These are phyloP conservation scores for Cylindrotheca closterium DNA, from an alignment of 108 stramenopile species.

Conservation along the genomic window DNA sequence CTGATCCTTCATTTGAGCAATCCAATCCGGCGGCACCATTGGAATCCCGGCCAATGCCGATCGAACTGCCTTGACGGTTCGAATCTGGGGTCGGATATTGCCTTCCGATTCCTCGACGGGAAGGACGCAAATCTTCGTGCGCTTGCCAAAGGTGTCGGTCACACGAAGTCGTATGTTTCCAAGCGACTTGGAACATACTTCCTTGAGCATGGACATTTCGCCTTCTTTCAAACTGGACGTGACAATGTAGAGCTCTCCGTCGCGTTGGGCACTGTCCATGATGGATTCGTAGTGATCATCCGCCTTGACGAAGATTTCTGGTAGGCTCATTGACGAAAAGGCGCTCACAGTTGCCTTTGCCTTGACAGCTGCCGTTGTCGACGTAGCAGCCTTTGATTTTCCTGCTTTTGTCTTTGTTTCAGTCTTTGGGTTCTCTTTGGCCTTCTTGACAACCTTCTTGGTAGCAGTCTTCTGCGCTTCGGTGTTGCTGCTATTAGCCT, in stretches of 20 bases:
- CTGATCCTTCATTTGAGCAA: constrained; percentile 15
- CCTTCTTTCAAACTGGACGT: constrained; percentile 57
- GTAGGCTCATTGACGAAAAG: not conserved
- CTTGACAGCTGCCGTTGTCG: not conserved
- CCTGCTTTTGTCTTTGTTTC: not conserved
- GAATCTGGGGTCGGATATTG: constrained; percentile 40
- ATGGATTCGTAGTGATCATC: constrained; percentile 19
- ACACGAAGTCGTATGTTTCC: constrained; percentile 46
- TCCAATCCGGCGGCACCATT: constrained; percentile 71
- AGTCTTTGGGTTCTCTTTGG: not conserved
- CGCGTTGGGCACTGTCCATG: constrained; percentile 11
- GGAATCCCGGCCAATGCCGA: constrained; percentile 72
- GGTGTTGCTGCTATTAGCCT: not conserved
- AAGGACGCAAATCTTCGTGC: constrained; percentile 63
- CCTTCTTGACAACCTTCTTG: not conserved
- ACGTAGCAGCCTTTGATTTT: not conserved
- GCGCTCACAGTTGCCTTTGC: not conserved
- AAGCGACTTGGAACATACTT: constrained; percentile 40
- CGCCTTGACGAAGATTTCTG: constrained; percentile 17
- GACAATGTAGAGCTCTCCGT: constrained; percentile 31
- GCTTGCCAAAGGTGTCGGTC: constrained; percentile 52
- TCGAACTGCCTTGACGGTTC: constrained; percentile 81
- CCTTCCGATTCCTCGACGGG: constrained; percentile 23
- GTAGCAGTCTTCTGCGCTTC: not conserved
- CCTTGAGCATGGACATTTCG: constrained; percentile 43